These are phyloP conservation scores for Rubus parviflorus DNA, from an alignment of 306 rosid species.

Conservation along the genomic window DNA sequence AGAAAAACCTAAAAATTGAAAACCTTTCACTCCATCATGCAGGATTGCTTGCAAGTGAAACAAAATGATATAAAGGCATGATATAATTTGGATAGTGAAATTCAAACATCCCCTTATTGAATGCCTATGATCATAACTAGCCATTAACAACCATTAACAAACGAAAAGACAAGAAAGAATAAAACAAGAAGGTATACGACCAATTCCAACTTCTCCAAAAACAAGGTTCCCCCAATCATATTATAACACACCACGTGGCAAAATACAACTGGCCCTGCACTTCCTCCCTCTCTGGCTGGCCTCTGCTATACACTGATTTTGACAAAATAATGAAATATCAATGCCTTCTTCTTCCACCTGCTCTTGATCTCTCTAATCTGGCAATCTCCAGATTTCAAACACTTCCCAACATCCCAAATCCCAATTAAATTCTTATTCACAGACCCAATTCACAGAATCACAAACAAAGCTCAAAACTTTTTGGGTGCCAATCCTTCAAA, in stretches of 20 bases:
- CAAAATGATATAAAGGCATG: background rate
- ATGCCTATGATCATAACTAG: background rate
- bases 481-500: background rate
- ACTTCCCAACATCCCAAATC: background rate
- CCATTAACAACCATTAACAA: background rate
- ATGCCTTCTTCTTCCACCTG: background rate
- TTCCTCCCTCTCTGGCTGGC: background rate
- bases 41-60: background rate
- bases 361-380: background rate
- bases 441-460: background rate
- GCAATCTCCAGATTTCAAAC: background rate
- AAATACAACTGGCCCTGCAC: background rate
- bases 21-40: background rate
- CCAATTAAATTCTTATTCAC: too few relatives aligned
- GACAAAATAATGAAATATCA: background rate
- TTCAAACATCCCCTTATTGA: background rate
- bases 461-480: background rate
- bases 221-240: background rate
- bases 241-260: constrained; percentile 4
- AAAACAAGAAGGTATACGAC: background rate
- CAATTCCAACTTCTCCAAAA: constrained; percentile 25
- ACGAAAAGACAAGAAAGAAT: background rate
- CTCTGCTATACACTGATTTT: background rate
- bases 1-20: background rate
- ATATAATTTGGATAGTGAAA: background rate